These are phyloP conservation scores for Neonectria sp. DNA, from an alignment of 2,329 filamentous ascomycete species.

Conservation along the genomic window DNA sequence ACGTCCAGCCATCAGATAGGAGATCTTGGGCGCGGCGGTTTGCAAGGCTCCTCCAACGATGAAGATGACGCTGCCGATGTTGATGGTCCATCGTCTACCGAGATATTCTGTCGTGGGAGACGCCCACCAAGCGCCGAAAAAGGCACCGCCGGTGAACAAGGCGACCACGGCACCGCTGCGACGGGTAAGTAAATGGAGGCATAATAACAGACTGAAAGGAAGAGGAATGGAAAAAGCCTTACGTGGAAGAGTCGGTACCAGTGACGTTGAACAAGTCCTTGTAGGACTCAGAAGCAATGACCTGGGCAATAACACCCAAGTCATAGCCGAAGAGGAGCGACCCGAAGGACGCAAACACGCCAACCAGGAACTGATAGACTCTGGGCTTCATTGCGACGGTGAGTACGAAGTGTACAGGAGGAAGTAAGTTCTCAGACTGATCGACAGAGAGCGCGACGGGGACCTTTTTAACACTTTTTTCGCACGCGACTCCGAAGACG, in stretches of 20 bases:
- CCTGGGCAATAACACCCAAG: constrained; percentile 57
- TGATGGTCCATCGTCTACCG: constrained; percentile 79
- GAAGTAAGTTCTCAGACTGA: not conserved
- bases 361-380: constrained; percentile 63
- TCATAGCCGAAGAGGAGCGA: constrained; percentile 71
- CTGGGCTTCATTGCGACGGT: constrained; percentile 19
- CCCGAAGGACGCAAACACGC: constrained; percentile 69
- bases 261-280: constrained; percentile 14
- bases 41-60: constrained; percentile 80
- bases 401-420: not conserved
- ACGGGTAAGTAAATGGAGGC: constrained; percentile 3
- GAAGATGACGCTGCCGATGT: constrained; percentile 78
- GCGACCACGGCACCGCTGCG: constrained; percentile 26
- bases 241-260: constrained; percentile 23
- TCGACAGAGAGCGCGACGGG: not conserved
- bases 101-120: constrained; percentile 63
- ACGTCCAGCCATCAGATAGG: constrained; percentile 80
- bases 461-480: too few species aligned
- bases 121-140: constrained; percentile 29
- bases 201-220: not conserved
- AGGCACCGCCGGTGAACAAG: constrained; percentile 32
- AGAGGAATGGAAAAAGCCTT: constrained; percentile 2
- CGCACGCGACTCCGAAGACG: too few species aligned
- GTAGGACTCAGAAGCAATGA: constrained; percentile 29
- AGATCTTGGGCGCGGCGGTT: constrained; percentile 72